Evolutionary conservation across 768 basidiomycete species (phyloP).

Genomic region (Xerocomellus amylosporus): DNA sequence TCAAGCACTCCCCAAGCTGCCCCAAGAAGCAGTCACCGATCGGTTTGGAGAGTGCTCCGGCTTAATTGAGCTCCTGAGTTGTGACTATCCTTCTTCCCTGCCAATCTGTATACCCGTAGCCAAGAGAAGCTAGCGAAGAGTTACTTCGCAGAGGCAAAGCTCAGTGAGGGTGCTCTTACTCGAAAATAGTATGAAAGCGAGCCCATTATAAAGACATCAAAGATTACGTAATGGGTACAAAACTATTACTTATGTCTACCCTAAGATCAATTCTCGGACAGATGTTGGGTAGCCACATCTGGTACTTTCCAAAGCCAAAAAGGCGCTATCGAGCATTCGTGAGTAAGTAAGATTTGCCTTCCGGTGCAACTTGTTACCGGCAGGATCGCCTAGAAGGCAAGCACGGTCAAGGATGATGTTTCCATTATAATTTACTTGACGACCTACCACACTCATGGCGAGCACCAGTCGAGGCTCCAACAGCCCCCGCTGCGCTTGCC

Average conservation of each 20-base stretch:
- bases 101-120: constrained; percentile 53
- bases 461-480: constrained; percentile 67
- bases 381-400: constrained; percentile 54
- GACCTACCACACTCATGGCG: constrained; percentile 51
- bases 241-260: no score
- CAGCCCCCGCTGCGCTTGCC: constrained; percentile 62
- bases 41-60: constrained; percentile 62
- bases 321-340: constrained; percentile 44
- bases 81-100: constrained; percentile 39
- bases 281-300: constrained; percentile 11
- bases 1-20: constrained; percentile 62
- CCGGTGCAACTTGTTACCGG: constrained; percentile 39
- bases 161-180: constrained; percentile 20
- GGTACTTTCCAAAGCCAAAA: constrained; percentile 71
- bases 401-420: background rate
- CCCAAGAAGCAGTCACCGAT: constrained; percentile 34
- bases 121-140: constrained; percentile 47
- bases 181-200: background rate
- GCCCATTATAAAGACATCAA: background rate
- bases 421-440: background rate
- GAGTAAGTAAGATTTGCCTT: background rate
- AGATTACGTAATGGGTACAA: constrained; percentile 16
- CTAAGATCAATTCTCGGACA: no score
- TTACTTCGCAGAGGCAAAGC: constrained; percentile 44
- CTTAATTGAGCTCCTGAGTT: constrained; percentile 70